Evolutionary conservation across 805 yeast species (phyloP), one percentile per base, ranked within the genome.

Genomic region (Torulaspora gathmanii): DNA sequence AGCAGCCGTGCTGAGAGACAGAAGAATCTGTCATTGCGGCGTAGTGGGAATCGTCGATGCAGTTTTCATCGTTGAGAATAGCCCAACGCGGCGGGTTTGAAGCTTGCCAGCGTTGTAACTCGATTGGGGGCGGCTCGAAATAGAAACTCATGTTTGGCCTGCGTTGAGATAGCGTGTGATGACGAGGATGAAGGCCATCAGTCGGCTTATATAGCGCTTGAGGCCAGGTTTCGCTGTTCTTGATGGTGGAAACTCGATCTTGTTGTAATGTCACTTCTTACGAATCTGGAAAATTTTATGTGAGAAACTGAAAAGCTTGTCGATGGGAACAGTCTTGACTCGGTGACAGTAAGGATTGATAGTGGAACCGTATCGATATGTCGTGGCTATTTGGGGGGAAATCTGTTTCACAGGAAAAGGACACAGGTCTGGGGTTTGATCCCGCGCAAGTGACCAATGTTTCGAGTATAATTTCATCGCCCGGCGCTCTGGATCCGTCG

Each of bases 401-500:
- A 17, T 27, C 46, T 33, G 42, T 40, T 34, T 29, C 50, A 25
- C 44, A 44, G 41, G 45, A 51, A 33, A 51, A 45, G 33, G 42
- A 46, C 35, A 45, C 33, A 13, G 37, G 50, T 31, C 53, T 69
- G 11, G 86, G 86, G 17, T 81, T 83, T 61, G 88, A 83, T 61
- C 83, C 88, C 20, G 63, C 74, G 33, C 73, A 79, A 51, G 80
- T 82, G 33, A 60, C 79, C 17, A 86, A 80, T 60, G 83, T 84
- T 15, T 73, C 83, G 29, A 71, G 73, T 49, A 76, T 83, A 54
- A 70, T 86, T 57, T 72, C 78, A 47, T 70, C 78, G 9, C 82
- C 83, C 17, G 78, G 79, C 36, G 74, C 74, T 7, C 73, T 84
- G 48, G 95, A 86, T 60, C 73, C 90, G 25, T 67, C 83, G 42